Percentiles rank a stretch among this genome's conserved stretches.
Conservation (phyloP, 2,329 filamentous ascomycete species). For the Colletotrichum sansevieriae region DNA sequence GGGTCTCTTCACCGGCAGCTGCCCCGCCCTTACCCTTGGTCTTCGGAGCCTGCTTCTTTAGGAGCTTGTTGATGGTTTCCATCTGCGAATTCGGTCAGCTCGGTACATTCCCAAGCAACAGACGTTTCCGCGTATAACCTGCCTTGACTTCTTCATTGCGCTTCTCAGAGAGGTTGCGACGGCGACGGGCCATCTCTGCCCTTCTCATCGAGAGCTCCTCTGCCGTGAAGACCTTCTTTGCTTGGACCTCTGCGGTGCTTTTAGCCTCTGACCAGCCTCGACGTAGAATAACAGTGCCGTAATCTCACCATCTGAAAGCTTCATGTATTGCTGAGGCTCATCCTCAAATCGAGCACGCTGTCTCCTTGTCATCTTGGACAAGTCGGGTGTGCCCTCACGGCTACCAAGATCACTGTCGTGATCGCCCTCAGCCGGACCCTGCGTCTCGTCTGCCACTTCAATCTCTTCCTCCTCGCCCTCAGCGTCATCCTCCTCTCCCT, state of each 20-base stretch:
- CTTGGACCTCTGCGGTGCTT: constrained; percentile 67
- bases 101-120: not conserved
- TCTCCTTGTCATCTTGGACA: constrained; percentile 72
- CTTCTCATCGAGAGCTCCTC: constrained; percentile 73
- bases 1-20: constrained; percentile 60
- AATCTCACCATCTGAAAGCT: constrained; percentile 69
- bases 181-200: constrained; percentile 71
- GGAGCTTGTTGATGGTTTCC: constrained; percentile 91
- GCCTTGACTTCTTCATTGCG: constrained; percentile 75
- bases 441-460: constrained; percentile 46
- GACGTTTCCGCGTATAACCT: constrained; percentile 41
- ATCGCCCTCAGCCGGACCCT: constrained; percentile 53
- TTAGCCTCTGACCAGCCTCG: constrained; percentile 39
- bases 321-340: constrained; percentile 67
- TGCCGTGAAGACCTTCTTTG: constrained; percentile 72
- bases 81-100: constrained; percentile 64
- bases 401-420: constrained; percentile 62
- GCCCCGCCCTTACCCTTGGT: constrained; percentile 66
- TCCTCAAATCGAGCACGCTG: constrained; percentile 72
- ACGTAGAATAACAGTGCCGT: not conserved
- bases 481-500: constrained; percentile 27
- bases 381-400: constrained; percentile 64
- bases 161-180: constrained; percentile 74
- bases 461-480: constrained; percentile 56
- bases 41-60: constrained; percentile 88